These are phyloP conservation scores for bread wheat (Triticum aestivum) DNA, from an alignment of 176 grass and related monocot genomes.

Conservation along the genomic window IWGSC_CS_RefSeq_v2.1 NC_057795.1:592891449-592891948, in stretches of 20 bases:
- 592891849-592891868: slow-evolving; percentile 88
- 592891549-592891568: slow-evolving; percentile 72
- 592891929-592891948: slow-evolving; percentile 82
- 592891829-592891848: slow-evolving; percentile 67
- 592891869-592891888: slow-evolving; percentile 84
- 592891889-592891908: slow-evolving; percentile 74
- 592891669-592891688: slow-evolving; percentile 67
- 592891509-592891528: slow-evolving; percentile 70
- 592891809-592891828: slow-evolving; percentile 94
- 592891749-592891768: slow-evolving; percentile 66
- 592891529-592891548: slow-evolving; percentile 87
- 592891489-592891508: slow-evolving; percentile 68
- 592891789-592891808: slow-evolving; percentile 89
- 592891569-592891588: slow-evolving; percentile 67
- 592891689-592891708: slow-evolving; percentile 83
- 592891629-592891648: slow-evolving; percentile 68
- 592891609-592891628: slow-evolving; percentile 59
- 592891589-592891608: slow-evolving; percentile 72
- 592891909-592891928: slow-evolving; percentile 69
- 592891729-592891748: slow-evolving; percentile 83
- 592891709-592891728: slow-evolving; percentile 82
- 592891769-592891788: slow-evolving; percentile 81
- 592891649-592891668: slow-evolving; percentile 70
- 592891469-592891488: slow-evolving; percentile 83
- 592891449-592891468: slow-evolving; percentile 65